Percentiles rank a stretch among this genome's conserved stretches.
These are phyloP conservation scores for Alternaria sp. DNA, from an alignment of 2,329 filamentous ascomycete species.

Conservation along the genomic window DNA sequence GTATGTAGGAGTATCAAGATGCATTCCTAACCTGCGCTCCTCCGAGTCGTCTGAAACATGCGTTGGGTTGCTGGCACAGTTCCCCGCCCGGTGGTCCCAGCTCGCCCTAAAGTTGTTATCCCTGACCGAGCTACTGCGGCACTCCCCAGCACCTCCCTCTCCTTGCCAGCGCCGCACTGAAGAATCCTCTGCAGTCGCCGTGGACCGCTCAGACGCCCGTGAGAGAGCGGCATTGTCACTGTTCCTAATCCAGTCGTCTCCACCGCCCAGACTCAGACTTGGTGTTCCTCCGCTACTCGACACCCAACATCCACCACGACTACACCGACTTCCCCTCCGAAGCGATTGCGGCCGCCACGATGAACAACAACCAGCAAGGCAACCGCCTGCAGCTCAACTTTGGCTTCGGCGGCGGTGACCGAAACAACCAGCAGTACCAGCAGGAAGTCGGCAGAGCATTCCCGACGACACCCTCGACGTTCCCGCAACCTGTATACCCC, in stretches of 20 bases:
- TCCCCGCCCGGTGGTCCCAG: conserved; percentile 12
- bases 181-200: conserved; percentile 22
- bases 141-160: conserved; percentile 19
- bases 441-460: conserved; percentile 57
- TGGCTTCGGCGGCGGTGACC: conserved; percentile 51
- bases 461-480: conserved; percentile 86
- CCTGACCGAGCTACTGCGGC: conserved; percentile 38
- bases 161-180: conserved; percentile 22
- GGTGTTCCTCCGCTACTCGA: conserved; percentile 19
- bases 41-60: conserved; percentile 6
- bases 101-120: conserved; percentile 29
- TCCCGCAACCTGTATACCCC: conserved; percentile 85
- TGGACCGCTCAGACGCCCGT: conserved; percentile 21
- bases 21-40: neutral
- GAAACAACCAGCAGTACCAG: conserved; percentile 48
- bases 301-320: neutral
- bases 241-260: conserved; percentile 14
- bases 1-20: neutral
- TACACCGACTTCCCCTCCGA: conserved; percentile 13
- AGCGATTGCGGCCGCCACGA: conserved; percentile 28
- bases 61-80: conserved; percentile 3
- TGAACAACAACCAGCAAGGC: conserved; percentile 48
- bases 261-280: conserved; percentile 18
- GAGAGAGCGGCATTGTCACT: conserved; percentile 20
- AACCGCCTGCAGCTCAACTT: conserved; percentile 62